Conservation (phyloP, 257 asterid species). For the Leonotis leonurus region DNA sequence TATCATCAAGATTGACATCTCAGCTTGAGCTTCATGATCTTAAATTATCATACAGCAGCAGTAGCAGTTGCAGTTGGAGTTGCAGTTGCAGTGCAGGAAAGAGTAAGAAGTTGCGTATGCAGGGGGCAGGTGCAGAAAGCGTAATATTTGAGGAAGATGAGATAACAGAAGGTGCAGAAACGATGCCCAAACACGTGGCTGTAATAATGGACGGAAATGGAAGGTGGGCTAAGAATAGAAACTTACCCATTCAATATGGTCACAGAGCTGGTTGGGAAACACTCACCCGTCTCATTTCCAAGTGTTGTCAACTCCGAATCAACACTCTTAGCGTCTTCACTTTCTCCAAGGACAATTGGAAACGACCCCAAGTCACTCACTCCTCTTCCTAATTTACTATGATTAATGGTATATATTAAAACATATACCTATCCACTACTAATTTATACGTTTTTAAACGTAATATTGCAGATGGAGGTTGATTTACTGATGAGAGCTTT, state of each 20-base stretch:
- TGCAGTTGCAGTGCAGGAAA: too few species aligned
- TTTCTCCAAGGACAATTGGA: slow-evolving; percentile 8
- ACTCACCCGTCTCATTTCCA: not conserved
- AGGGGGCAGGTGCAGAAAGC: too few species aligned
- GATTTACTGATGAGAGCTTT: not conserved
- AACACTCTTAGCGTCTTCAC: not conserved
- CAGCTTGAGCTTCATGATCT: too few species aligned
- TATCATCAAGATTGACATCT: too few species aligned
- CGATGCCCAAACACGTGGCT: not conserved
- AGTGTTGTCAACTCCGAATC: not conserved
- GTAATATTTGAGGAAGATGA: too few species aligned
- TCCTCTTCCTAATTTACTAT: too few species aligned
- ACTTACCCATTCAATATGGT: not conserved
- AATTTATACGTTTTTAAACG: too few species aligned
- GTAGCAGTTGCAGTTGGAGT: too few species aligned
- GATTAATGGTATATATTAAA: too few species aligned
- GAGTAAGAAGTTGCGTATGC: too few species aligned
- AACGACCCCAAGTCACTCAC: not conserved
- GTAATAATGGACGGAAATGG: not conserved
- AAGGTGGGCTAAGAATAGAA: not conserved
- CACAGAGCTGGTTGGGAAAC: not conserved
- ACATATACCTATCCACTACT: too few species aligned
- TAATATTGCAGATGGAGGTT: slow-evolving; percentile 10
- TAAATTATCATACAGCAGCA: too few species aligned
- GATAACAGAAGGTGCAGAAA: not conserved